Percentiles rank a stretch among this genome's conserved stretches.
Evolutionary conservation across 2,329 filamentous ascomycete genomes (phyloP).

Genomic region (Dryadomyces quercivorus): DNA sequence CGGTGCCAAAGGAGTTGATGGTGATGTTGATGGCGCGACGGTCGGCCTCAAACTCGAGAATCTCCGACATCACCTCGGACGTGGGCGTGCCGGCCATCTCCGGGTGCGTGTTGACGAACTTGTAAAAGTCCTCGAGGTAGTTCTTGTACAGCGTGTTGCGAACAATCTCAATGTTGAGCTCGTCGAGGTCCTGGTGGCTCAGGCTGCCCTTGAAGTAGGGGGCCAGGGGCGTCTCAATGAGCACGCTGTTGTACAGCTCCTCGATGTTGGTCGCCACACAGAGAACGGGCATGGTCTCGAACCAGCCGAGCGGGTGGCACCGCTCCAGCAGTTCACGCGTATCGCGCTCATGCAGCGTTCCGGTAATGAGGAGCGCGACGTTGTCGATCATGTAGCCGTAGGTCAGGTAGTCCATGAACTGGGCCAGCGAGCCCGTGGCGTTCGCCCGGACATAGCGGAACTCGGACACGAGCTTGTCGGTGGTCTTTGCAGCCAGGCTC

Average conservation of each 20-base stretch:
- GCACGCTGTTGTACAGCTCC: constrained; percentile 94
- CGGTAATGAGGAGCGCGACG: constrained; percentile 92
- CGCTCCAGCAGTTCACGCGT: constrained; percentile 89
- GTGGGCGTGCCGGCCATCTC: constrained; percentile 85
- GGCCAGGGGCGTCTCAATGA: constrained; percentile 92
- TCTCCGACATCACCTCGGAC: constrained; percentile 87
- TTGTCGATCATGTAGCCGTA: constrained; percentile 99
- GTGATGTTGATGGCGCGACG: constrained; percentile 97
- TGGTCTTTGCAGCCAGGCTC: constrained; percentile 84
- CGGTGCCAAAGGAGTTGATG: constrained; percentile 95
- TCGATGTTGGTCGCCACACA: constrained; percentile 98
- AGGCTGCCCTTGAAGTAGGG: constrained; percentile 96
- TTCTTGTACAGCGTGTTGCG: constrained; percentile 99
- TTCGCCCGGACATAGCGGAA: constrained; percentile 95
- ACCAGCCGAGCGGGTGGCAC: constrained; percentile 96
- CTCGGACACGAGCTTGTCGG: constrained; percentile 94
- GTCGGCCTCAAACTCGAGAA: constrained; percentile 93
- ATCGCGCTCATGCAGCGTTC: constrained; percentile 92
- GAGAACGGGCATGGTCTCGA: constrained; percentile 96
- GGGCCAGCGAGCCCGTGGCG: constrained; percentile 77
- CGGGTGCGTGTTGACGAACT: constrained; percentile 81
- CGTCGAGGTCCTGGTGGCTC: constrained; percentile 92
- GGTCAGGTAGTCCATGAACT: constrained; percentile 96
- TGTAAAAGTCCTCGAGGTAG: constrained; percentile 94
- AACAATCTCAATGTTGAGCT: constrained; percentile 98